Evolutionary conservation across 2,329 filamentous ascomycete genomes (phyloP), one percentile per base, ranked within the genome.

Genomic region (Pseudopyricularia javanii): DNA sequence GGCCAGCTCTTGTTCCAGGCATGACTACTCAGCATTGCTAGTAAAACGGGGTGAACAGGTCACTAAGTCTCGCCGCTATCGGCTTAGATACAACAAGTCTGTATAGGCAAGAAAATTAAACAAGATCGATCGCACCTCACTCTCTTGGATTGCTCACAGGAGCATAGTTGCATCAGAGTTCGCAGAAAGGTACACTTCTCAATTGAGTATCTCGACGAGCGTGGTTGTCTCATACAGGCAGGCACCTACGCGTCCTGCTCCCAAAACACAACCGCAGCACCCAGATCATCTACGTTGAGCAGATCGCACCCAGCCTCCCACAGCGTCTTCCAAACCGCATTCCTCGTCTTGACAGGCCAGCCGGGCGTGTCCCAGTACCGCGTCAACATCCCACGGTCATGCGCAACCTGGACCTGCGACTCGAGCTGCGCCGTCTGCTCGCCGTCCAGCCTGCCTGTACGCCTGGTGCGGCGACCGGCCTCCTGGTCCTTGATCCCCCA

Each of bases 291-390:
- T 0, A 76, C 80, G 63, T 83, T 85, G 50, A 85, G 59, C 55
- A 85, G 61, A 53, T 75, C 75, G 11, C 79, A 78, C 0, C 79
- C 80, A 52, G 78, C 76, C 50, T 75, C 70, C 59, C 74, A 69
- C 56, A 85, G 62, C 4, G 69, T 71, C 57, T 73, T 68, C 81
- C 82, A 85, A 3, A 82, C 65, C 14, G 70, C 68, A 60, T 83
- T 79, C n/a, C 81, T 66, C 20, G 72, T 76, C 15, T 74, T 71
- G 22, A 84, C 65, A 0, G 80, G 80, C 68, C 73, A 85, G 1
- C 67, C 68, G 0, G 82, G 82, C 57, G 75, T 74, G 54, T 82
- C 78, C 80, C 80, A 85, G 59, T 84, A 85, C 54, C 82, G 65
- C 2, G 74, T 73, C 53, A 66, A 68, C 55, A 86, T 82, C 0